Base-by-base conservation (phyloP, 2,329 filamentous ascomycete genomes). In the Verticillium albo-atrum region DNA sequence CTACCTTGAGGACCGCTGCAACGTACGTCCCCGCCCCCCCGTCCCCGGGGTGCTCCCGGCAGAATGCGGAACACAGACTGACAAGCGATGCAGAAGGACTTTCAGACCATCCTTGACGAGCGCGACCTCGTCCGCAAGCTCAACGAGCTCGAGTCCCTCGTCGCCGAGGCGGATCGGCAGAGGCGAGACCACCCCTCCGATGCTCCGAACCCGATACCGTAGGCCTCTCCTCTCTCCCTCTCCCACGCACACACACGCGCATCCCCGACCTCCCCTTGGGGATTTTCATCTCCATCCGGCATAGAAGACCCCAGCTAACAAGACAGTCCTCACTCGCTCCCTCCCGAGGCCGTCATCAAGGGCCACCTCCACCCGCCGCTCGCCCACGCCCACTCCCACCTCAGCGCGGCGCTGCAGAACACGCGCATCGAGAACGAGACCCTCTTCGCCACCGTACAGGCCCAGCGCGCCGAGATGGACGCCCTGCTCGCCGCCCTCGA, bases 111-210 rank as follows among this genome's bases (percentile, higher is more conserved):
- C 59, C 68, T 86, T 60, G 66, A 73, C 20, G 73, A 76, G 60
- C 73, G 84, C 61, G 74, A 78, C 52, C 84, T 87, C 14, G 78
- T 88, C 2, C 74, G 75, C 42, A 80, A 80, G 61, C 75, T 88
- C 10, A 88, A 88, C 68, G 79, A 83, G 68, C 77, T 88, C 6
- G 85, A 88, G 67, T 72, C 65, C 27, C 75, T 88, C 15, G 77
- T 85, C 55, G 74, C 71, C 59, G 82, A 83, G 57, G 85, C 85
- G 5, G 73, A 71, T 55, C 63, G 65, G 57, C 70, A 78, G 59
- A 69, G 75, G 54, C 66, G 71, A 50, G 70, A 73, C 27, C 69
- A 73, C 26, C 61, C 64, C 56, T 58, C 58, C 56, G 58, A 65
- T 14, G 68, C 66, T 6, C 61, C 65, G 2, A 58, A 67, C 27